Evolutionary conservation across 352 stramenopile species (phyloP), one percentile per base, ranked within the genome.

Genomic region (Peronosclerospora sorghi): DNA sequence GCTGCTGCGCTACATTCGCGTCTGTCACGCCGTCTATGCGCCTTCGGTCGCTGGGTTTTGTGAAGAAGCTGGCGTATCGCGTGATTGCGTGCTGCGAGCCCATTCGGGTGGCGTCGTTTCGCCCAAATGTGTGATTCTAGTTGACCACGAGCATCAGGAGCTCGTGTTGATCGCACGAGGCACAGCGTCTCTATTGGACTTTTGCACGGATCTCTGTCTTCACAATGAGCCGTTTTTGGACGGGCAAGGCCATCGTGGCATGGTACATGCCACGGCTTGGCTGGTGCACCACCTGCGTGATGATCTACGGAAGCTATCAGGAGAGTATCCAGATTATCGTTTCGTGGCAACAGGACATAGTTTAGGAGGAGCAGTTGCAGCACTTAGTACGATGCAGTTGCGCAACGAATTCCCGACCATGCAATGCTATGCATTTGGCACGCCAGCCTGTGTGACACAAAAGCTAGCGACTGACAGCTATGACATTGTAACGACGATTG

Each of bases 131-230:
- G 58, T 83, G 15, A 50, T 89, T 29, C 35, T 89, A 21, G 56
- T 65, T 6, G 60, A 85, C 40, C 66, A 89, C 48, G 62, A 63
- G 12, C 53, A 59, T 5, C 48, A 45, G 0, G 69, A 87, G 41
- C 62, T 92, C 18, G 52, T 87, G 24, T 51, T 86, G 1, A 70
- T 66, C 14, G 59, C 83, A 19, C 74, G 78, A 8, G 78, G 78
- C 27, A 83, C 73, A 3, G 73, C 78, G 19, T 83, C 73, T 15
- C 67, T 91, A 24, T 47, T 88, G 38, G 78, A 91, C 49, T 91
- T 91, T 40, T 84, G 70, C 44, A 91, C 76, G 1, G 78, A 91
- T 28, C 37, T 91, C 30, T 86, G 73, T 45, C 62, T 91, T 32
- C 56, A 80, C 34, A 86, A 84, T 46, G 78, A 88, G 48, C 62